These are phyloP conservation scores for Mrakia frigida DNA, from an alignment of 768 basidiomycete genomes.

Conservation along the genomic window DNA sequence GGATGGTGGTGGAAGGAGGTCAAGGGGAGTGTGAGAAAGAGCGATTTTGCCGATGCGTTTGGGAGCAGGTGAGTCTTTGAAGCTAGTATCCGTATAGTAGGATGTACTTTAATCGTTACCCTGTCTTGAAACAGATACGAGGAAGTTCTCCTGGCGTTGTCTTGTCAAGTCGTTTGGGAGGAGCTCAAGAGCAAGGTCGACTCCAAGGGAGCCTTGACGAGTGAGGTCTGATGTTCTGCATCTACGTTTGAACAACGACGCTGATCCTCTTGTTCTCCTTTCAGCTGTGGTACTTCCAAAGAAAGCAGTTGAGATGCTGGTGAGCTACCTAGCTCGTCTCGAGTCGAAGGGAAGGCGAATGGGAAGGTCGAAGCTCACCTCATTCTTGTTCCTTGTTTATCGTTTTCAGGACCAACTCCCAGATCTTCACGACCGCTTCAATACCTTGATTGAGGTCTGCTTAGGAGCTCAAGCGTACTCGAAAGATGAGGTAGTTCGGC, in stretches of 20 bases:
- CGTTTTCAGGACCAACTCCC: neutral
- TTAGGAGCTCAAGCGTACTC: neutral
- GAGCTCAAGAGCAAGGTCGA: neutral
- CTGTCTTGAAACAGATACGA: neutral
- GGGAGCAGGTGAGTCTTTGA: neutral
- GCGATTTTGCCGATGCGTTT: neutral
- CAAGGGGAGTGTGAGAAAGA: neutral
- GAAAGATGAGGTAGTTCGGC: neutral
- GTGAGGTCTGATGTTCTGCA: neutral
- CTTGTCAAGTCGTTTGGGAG: neutral
- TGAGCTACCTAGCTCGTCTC: neutral
- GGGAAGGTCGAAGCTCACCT: neutral
- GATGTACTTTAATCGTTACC: neutral
- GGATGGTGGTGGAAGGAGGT: conserved; percentile 1
- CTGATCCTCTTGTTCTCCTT: neutral
- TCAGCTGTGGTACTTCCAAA: neutral
- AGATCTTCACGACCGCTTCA: neutral
- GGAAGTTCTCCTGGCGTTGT: neutral
- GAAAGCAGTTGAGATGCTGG: neutral
- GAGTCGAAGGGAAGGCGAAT: neutral
- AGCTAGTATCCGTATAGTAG: neutral
- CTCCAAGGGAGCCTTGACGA: neutral
- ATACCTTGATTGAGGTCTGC: neutral
- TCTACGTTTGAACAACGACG: neutral
- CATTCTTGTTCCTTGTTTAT: neutral